These are phyloP conservation scores for Babesia ovata DNA, from an alignment of 169 alveolate genomes.

Conservation along the genomic window DNA sequence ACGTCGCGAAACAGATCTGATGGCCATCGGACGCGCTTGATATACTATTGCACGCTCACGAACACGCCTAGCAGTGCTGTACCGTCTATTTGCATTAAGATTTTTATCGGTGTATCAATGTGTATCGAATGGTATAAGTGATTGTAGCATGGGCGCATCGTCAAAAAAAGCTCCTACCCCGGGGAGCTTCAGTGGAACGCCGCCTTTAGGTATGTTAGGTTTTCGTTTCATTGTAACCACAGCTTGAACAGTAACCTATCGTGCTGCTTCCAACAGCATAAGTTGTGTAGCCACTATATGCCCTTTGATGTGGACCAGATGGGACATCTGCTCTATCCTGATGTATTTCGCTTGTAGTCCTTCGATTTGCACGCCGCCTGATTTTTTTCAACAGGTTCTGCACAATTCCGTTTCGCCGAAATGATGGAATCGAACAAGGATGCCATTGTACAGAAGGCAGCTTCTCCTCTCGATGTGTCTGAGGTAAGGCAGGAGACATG, in stretches of 20 bases:
- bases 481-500: constrained; percentile 4
- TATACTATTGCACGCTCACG: too few relatives aligned
- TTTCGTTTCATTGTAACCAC: not conserved
- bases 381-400: constrained; percentile 6
- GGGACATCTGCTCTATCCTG: not conserved
- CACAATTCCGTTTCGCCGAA: constrained; percentile 31
- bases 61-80: too few relatives aligned
- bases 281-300: not conserved
- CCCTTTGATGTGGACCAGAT: not conserved
- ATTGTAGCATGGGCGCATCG: not conserved
- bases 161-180: not conserved
- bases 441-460: constrained; percentile 4
- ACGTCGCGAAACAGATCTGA: too few relatives aligned
- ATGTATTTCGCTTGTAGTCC: not conserved
- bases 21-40: too few relatives aligned
- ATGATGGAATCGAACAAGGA: constrained; percentile 35
- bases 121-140: not conserved
- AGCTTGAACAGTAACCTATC: not conserved
- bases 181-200: not conserved
- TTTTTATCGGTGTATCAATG: too few relatives aligned
- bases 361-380: not conserved
- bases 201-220: constrained; percentile 12
- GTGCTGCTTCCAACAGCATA: not conserved
- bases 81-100: too few relatives aligned
- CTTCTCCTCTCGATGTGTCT: not conserved